These are phyloP conservation scores for Mycena vulgaris DNA, from an alignment of 768 basidiomycete species.

Conservation along the genomic window DNA sequence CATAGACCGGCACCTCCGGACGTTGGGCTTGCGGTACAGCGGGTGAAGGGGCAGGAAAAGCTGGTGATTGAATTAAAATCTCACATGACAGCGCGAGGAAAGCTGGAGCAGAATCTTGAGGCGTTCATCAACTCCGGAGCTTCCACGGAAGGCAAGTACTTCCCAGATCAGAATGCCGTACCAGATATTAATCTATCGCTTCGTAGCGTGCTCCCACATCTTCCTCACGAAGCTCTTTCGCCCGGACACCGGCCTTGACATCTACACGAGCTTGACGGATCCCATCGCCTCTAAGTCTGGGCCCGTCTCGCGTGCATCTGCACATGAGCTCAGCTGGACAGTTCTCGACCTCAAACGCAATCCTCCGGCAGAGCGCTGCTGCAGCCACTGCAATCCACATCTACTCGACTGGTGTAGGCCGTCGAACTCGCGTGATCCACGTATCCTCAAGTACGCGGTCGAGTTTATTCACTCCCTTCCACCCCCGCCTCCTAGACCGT, in stretches of 20 bases:
- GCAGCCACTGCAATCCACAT: slow-evolving; percentile 29
- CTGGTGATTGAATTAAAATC: not conserved
- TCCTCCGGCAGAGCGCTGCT: slow-evolving; percentile 24
- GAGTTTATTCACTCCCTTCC: slow-evolving; percentile 17
- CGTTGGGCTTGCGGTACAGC: no score
- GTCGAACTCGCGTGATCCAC: slow-evolving; percentile 7
- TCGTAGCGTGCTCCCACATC: slow-evolving; percentile 33
- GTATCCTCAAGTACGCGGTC: slow-evolving; percentile 14
- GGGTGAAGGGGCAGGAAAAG: not conserved
- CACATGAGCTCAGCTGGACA: slow-evolving; percentile 32
- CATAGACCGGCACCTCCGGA: slow-evolving; percentile 9
- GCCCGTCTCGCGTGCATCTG: slow-evolving; percentile 6
- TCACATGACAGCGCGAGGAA: slow-evolving; percentile 12
- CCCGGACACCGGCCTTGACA: slow-evolving; percentile 28
- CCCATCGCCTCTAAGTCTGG: not conserved
- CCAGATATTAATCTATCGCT: no score
- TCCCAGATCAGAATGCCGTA: no score
- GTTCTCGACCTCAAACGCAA: slow-evolving; percentile 13
- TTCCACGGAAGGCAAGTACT: slow-evolving; percentile 1
- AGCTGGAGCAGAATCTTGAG: slow-evolving; percentile 22
- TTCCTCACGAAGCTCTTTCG: slow-evolving; percentile 28
- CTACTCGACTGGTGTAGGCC: slow-evolving; percentile 5
- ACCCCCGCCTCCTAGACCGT: slow-evolving; percentile 7
- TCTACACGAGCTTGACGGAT: slow-evolving; percentile 17
- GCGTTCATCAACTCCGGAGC: slow-evolving; percentile 33